Evolutionary conservation across 495 filamentous ascomycete species (phyloP).

Genomic region (Penicillium herquei): DNA sequence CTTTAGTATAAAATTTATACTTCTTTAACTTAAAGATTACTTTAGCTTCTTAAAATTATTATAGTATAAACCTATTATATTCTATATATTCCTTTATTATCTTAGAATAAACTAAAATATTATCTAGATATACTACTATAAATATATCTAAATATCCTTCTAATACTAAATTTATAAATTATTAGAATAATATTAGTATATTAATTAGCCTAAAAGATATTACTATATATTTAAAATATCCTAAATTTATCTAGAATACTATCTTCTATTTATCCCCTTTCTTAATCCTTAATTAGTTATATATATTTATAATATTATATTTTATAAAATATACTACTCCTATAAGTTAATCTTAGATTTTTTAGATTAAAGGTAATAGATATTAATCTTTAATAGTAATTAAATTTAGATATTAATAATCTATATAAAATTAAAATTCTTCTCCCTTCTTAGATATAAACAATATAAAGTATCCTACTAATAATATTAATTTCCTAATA

Average conservation of each 20-base stretch:
- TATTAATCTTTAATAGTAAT: constrained; percentile 28
- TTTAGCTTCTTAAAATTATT: not conserved
- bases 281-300: constrained; percentile 15
- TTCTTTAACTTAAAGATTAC: not conserved
- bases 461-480: no score
- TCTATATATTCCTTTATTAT: constrained; percentile 10
- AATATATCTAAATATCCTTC: constrained; percentile 14
- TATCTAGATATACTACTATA: constrained; percentile 6
- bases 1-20: constrained; percentile 1
- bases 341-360: constrained; percentile 18
- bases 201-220: constrained; percentile 21
- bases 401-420: constrained; percentile 26
- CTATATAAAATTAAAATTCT: constrained; percentile 23
- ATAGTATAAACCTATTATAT: constrained; percentile 4
- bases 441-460: no score
- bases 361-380: constrained; percentile 16
- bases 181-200: constrained; percentile 12
- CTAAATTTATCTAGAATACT: no score
- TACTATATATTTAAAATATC: no score
- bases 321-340: constrained; percentile 21
- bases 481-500: no score
- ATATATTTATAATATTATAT: constrained; percentile 20
- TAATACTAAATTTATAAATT: constrained; percentile 3
- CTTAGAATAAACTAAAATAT: constrained; percentile 16
- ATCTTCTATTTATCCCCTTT: constrained; percentile 18